Conservation (phyloP, 805 yeast genomes). For the Metschnikowia baotianmanensis region DNA sequence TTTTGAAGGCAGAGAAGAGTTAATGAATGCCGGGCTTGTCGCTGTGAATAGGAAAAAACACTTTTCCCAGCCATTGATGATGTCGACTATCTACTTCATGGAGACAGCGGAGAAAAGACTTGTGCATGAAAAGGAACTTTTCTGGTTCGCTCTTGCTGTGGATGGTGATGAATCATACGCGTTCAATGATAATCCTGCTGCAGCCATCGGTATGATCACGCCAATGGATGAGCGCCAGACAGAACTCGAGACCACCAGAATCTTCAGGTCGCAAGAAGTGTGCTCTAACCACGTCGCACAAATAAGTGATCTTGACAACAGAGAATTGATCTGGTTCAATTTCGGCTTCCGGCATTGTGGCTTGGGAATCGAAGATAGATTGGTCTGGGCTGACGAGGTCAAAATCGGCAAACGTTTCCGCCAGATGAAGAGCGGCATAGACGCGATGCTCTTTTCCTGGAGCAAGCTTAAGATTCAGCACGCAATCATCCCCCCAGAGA, state of each 20-base stretch:
- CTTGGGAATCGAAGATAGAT: conserved; percentile 19
- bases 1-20: conserved; percentile 35
- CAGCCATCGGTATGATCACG: conserved; percentile 31
- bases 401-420: too few species aligned
- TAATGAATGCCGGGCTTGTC: conserved; percentile 38
- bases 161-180: conserved; percentile 28
- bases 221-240: conserved; percentile 25
- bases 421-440: too few species aligned
- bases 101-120: conserved; percentile 3
- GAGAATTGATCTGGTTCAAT: conserved; percentile 59
- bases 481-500: conserved; percentile 29
- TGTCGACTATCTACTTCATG: conserved; percentile 27
- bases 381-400: conserved; percentile 34
- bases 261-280: conserved; percentile 38
- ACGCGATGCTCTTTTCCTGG: conserved; percentile 27
- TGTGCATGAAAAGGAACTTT: conserved; percentile 38
- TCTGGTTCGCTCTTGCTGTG: conserved; percentile 29
- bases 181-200: conserved; percentile 31
- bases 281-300: conserved; percentile 67
- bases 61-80: conserved; percentile 29
- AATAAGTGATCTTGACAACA: conserved; percentile 47
- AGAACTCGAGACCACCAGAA: conserved; percentile 19
- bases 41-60: conserved; percentile 27
- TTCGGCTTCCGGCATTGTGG: conserved; percentile 60
- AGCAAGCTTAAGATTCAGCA: conserved; percentile 39